These are phyloP conservation scores for Capsicum chinense DNA, from an alignment of 257 asterid species.

Conservation along the genomic window DNA sequence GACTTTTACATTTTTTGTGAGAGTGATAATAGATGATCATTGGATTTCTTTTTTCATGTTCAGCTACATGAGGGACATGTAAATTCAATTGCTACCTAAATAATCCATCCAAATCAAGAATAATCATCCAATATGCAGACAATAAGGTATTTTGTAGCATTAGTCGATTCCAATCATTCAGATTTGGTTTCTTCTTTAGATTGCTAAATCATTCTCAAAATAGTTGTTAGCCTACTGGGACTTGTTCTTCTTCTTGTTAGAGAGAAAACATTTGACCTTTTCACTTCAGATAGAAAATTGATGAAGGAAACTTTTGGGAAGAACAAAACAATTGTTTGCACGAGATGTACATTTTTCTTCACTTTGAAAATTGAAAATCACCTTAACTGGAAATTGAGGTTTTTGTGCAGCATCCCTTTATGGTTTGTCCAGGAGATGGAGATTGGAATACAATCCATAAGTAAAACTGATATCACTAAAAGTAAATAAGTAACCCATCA, in stretches of 20 bases:
- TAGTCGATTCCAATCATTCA: neutral
- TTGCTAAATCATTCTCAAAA: neutral
- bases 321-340: neutral
- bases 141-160: slow-evolving; percentile 16
- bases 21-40: neutral
- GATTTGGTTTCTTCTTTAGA: neutral
- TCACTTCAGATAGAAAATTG: neutral
- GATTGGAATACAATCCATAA: neutral
- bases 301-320: neutral
- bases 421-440: slow-evolving; percentile 7
- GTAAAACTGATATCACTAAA: neutral
- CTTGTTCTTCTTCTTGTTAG: neutral
- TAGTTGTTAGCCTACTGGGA: neutral
- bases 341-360: neutral
- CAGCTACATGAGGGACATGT: neutral
- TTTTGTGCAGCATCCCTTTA: neutral
- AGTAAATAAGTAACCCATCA: neutral
- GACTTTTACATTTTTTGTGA: neutral
- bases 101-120: slow-evolving; percentile 5
- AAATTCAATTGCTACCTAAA: slow-evolving; percentile 17
- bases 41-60: neutral
- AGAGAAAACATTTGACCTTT: neutral
- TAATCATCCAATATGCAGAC: neutral
- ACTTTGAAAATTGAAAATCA: neutral
- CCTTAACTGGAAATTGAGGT: neutral